phyloP scores from a whole-genome alignment of 1,139 yeast genomes.

The Candida sp. region DNA sequence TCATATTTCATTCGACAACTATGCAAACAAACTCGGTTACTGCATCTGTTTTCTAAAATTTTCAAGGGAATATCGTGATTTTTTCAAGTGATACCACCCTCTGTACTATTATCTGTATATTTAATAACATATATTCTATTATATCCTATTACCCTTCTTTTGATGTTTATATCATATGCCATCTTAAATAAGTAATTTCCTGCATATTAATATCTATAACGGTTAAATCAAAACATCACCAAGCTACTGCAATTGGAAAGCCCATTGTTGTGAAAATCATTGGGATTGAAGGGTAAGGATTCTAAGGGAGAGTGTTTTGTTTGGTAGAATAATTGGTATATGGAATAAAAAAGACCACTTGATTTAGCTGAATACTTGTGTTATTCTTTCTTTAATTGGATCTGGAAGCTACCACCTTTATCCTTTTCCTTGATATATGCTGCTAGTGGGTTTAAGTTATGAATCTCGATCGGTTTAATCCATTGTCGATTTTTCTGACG shows the following conservation, averaged over 20 bases:
- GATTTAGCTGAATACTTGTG: not conserved
- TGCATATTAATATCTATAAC: not conserved
- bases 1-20: not conserved
- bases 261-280: not conserved
- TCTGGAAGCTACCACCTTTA: not conserved
- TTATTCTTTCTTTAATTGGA: not conserved
- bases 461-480: constrained; percentile 33
- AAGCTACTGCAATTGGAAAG: not conserved
- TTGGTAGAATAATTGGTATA: not conserved
- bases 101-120: constrained; percentile 2
- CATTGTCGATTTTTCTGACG: constrained; percentile 18
- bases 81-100: not conserved
- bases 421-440: not conserved
- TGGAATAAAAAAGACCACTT: not conserved
- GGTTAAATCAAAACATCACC: not conserved
- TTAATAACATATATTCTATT: constrained; percentile 1
- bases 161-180: not conserved
- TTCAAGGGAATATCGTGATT: not conserved
- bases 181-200: not conserved
- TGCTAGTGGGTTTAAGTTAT: constrained; percentile 9
- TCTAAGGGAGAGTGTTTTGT: not conserved
- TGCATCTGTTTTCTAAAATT: constrained; percentile 2
- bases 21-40: not conserved
- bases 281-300: not conserved
- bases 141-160: not conserved